Evolutionary conservation across 352 stramenopile genomes (phyloP).

Genomic region (Phytophthora vignae): DNA sequence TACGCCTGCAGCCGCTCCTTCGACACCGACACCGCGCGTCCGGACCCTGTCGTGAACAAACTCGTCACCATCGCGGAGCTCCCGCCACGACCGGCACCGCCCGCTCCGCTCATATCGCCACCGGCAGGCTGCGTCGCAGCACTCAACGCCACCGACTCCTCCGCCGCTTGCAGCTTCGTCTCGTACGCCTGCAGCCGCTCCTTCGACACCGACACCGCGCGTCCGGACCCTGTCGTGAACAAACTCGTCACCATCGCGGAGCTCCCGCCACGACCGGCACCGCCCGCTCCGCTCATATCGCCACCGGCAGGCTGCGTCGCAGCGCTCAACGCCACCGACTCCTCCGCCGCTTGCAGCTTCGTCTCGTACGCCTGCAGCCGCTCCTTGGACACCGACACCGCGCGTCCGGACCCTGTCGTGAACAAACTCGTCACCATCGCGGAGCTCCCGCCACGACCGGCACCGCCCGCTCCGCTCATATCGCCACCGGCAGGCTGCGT

Average conservation of each 20-base stretch:
- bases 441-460: neutral
- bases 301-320: neutral
- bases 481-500: neutral
- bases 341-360: constrained; percentile 24
- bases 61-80: constrained; percentile 12
- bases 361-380: constrained; percentile 36
- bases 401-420: constrained; percentile 37
- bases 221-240: constrained; percentile 43
- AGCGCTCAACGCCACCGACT: neutral
- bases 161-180: constrained; percentile 20
- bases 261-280: neutral
- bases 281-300: neutral
- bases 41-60: constrained; percentile 44
- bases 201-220: constrained; percentile 32
- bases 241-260: constrained; percentile 19
- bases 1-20: constrained; percentile 39
- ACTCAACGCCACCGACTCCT: neutral
- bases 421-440: constrained; percentile 33
- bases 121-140: neutral
- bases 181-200: constrained; percentile 38
- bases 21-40: constrained; percentile 44
- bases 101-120: neutral
- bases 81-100: no score
- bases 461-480: neutral
- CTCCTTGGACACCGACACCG: constrained; percentile 32